Percentiles rank a stretch among this genome's conserved stretches.
These are phyloP conservation scores for Taphrina betulina DNA, from an alignment of 1,139 yeast species.

Conservation along the genomic window DNA sequence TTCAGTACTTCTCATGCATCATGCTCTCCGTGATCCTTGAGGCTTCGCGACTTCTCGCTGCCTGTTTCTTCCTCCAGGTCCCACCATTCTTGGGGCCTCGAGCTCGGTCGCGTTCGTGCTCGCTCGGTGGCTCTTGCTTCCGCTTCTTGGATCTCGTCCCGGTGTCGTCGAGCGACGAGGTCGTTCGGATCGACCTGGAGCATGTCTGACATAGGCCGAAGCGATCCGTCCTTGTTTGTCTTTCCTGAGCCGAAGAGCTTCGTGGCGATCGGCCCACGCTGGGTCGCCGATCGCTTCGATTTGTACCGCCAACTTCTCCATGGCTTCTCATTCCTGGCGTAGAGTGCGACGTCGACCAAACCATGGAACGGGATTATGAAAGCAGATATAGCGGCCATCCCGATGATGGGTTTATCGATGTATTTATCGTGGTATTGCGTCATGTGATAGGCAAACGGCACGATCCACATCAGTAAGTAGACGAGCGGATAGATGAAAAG, in stretches of 20 bases:
- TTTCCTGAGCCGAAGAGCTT: background rate
- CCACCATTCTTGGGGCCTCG: constrained; percentile 22
- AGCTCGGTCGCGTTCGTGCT: background rate
- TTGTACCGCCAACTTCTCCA: constrained; percentile 17
- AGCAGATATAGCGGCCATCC: constrained; percentile 11
- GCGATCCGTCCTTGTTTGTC: background rate
- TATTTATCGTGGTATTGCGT: constrained; percentile 20
- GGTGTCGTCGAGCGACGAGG: background rate
- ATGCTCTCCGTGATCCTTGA: no score
- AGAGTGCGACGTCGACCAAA: constrained; percentile 25
- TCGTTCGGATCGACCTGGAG: background rate
- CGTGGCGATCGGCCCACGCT: no score
- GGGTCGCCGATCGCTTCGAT: no score
- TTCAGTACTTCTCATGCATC: no score
- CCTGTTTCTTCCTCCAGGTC: constrained; percentile 25
- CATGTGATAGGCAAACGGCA: constrained; percentile 27
- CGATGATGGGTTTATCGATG: constrained; percentile 16
- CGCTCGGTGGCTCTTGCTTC: constrained; percentile 2
- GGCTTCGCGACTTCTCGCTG: no score
- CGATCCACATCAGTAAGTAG: constrained; percentile 31
- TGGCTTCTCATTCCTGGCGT: constrained; percentile 30
- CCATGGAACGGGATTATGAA: constrained; percentile 31
- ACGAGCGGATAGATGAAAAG: constrained; percentile 32
- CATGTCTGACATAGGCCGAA: background rate
- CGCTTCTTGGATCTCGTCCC: background rate